Base-by-base conservation (phyloP, 2,329 filamentous ascomycete species). In the Fusarium dlaminii region DNA sequence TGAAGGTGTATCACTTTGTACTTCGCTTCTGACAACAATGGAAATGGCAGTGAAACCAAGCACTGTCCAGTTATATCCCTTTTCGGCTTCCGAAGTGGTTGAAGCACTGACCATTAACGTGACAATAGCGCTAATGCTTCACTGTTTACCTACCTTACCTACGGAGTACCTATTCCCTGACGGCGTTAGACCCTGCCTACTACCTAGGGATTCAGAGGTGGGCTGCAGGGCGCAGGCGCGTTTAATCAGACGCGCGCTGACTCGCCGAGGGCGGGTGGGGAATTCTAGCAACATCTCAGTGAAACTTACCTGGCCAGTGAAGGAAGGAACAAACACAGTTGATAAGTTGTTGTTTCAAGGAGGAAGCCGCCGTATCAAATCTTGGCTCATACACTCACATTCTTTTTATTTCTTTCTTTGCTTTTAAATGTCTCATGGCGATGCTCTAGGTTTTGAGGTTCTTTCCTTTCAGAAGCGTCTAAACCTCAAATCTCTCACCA, bases 241-340 rank as follows among this genome's bases (percentile, higher is more conserved):
- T 75, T 56, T 68, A 65, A 63, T 39, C 56, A 46, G 37, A 72
- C 74, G 74, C 72, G 74, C 64, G 40, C 43, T 46, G 45, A 40
- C 49, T 57, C 45, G 45, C 10, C 45, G 5, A n/a, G 42, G 45
- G 60, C 22, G 36, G 13, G 64, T 57, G 59, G 52, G 37, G 57
- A 58, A 54, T 36, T 57, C 34, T 24, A 36, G 30, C 59, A 43
- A 29, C 52, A 34, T 60, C 27, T 36, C 45, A 39, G 24, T 59
- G 42, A 37, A 36, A 37, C 42, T 27, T 59, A 49, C 20, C 51
- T 46, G 34, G 34, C 34, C 49, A 37, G 36, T 57, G 62, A 65
- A 43, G 60, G 69, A 54, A 74, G 45, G 58, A 74, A 49, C 54
- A 49, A 52, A 55, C 39, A 40, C 45, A 37, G 27, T 27, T 34